Conservation (phyloP, 169 alveolate species). For the Plasmodium cynomolgi region DNA sequence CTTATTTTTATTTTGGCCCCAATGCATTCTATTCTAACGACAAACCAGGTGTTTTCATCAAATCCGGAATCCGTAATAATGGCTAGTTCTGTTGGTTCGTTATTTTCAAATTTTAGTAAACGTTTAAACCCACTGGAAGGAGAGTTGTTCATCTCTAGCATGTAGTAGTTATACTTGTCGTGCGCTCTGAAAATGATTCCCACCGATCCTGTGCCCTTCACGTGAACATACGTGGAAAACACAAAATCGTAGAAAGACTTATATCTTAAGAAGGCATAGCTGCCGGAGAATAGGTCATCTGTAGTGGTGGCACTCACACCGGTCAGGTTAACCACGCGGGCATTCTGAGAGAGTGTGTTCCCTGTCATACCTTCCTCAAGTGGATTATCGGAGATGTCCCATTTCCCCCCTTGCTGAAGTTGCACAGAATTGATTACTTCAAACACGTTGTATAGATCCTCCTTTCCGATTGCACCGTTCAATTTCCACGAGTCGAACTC, state of each 20-base stretch:
- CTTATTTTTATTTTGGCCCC: conserved; percentile 78
- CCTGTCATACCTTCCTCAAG: conserved; percentile 62
- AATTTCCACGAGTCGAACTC: conserved; percentile 68
- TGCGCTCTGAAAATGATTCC: conserved; percentile 85
- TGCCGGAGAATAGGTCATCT: conserved; percentile 77
- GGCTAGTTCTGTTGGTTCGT: conserved; percentile 88
- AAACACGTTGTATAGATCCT: conserved; percentile 22
- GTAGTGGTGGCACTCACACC: neutral
- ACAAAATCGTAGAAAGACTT: conserved; percentile 82
- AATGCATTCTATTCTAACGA: conserved; percentile 83
- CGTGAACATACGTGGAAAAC: conserved; percentile 78
- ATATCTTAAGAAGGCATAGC: conserved; percentile 80
- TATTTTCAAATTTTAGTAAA: conserved; percentile 87
- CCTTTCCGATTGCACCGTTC: neutral
- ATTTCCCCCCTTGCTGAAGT: conserved; percentile 74
- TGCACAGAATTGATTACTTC: conserved; percentile 57
- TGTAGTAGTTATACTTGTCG: conserved; percentile 82
- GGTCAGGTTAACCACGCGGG: conserved; percentile 52
- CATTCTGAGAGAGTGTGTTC: conserved; percentile 52
- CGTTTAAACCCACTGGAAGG: conserved; percentile 87
- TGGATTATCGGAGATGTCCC: conserved; percentile 72
- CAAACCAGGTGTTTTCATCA: conserved; percentile 84
- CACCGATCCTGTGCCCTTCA: conserved; percentile 84
- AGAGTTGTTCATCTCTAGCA: conserved; percentile 82
- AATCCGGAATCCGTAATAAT: conserved; percentile 83